Evolutionary conservation across 2,329 filamentous ascomycete genomes (phyloP).

Genomic region (Aspergillus bombycis): DNA sequence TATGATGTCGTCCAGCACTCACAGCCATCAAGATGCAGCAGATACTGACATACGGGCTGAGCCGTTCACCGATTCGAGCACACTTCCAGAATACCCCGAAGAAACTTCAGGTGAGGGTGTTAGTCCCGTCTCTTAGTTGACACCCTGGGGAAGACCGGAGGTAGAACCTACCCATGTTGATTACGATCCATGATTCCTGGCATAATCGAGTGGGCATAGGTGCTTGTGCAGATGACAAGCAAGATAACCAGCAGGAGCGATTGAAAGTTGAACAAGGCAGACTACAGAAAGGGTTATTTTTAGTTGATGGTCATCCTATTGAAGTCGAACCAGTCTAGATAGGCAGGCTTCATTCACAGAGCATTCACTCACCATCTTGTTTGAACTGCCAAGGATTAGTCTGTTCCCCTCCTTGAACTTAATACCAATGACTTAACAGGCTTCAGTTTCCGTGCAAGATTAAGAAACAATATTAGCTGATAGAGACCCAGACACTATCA

Average conservation of each 20-base stretch:
- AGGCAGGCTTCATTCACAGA: neutral
- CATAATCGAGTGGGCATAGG: constrained; percentile 89
- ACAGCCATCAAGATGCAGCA: constrained; percentile 96
- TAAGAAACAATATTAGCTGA: neutral
- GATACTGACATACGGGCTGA: constrained; percentile 94
- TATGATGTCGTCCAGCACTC: constrained; percentile 38
- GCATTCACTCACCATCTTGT: constrained; percentile 35
- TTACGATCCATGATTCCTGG: constrained; percentile 89
- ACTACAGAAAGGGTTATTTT: constrained; percentile 55
- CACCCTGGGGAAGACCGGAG: neutral
- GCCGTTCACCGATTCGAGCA: constrained; percentile 84
- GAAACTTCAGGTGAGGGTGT: constrained; percentile 52
- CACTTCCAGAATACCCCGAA: constrained; percentile 95
- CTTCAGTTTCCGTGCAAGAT: neutral
- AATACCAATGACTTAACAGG: neutral
- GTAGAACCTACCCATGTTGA: constrained; percentile 74
- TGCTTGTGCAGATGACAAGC: constrained; percentile 92
- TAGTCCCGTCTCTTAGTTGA: neutral
- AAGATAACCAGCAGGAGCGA: constrained; percentile 92
- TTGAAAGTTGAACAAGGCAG: constrained; percentile 98
- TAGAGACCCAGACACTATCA: neutral
- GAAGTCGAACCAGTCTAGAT: constrained; percentile 1
- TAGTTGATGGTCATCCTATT: neutral
- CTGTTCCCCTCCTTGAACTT: neutral
- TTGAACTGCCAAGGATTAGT: neutral